Percentiles rank a stretch among this genome's conserved stretches.
Conservation (phyloP, 2,329 filamentous ascomycete species). For the Botryosphaeria dothidea region DNA sequence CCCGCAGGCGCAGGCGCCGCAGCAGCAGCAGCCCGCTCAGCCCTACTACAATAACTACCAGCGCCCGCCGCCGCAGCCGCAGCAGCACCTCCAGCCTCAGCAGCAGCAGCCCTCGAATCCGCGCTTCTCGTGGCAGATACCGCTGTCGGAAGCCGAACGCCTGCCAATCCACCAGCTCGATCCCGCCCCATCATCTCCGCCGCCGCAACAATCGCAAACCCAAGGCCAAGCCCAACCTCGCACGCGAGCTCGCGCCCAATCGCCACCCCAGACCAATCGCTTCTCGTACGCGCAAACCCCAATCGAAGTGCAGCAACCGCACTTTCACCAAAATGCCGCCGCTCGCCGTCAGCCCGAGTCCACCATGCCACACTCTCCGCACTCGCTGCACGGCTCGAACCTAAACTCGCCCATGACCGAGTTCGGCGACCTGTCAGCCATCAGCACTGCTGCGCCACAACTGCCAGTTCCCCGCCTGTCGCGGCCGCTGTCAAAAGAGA, state of each 20-base stretch:
- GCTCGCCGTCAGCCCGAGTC: conserved; percentile 23
- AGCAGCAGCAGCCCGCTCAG: not conserved
- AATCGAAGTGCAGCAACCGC: conserved; percentile 31
- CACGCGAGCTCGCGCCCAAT: conserved; percentile 19
- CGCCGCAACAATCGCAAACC: conserved; percentile 15
- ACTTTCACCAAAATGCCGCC: conserved; percentile 27
- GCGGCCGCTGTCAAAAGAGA: conserved; percentile 24
- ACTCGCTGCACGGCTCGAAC: conserved; percentile 20
- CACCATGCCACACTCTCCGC: conserved; percentile 27
- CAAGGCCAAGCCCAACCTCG: conserved; percentile 24
- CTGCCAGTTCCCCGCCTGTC: conserved; percentile 3
- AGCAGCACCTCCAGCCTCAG: not conserved
- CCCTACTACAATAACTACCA: conserved; percentile 2
- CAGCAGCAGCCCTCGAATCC: conserved; percentile 21
- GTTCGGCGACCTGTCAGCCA: conserved; percentile 15
- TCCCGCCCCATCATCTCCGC: conserved; percentile 4
- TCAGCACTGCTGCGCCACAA: conserved; percentile 24
- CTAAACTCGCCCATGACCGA: conserved; percentile 28
- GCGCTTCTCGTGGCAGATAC: conserved; percentile 38
- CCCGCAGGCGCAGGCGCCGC: not conserved
- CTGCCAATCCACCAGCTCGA: conserved; percentile 22
- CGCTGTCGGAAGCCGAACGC: conserved; percentile 24
- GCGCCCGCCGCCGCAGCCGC: not conserved
- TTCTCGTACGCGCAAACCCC: conserved; percentile 41
- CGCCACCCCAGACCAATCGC: conserved; percentile 23